These are phyloP conservation scores for Pythium phragmitis DNA, from an alignment of 352 stramenopile genomes.

Conservation along the genomic window DNA sequence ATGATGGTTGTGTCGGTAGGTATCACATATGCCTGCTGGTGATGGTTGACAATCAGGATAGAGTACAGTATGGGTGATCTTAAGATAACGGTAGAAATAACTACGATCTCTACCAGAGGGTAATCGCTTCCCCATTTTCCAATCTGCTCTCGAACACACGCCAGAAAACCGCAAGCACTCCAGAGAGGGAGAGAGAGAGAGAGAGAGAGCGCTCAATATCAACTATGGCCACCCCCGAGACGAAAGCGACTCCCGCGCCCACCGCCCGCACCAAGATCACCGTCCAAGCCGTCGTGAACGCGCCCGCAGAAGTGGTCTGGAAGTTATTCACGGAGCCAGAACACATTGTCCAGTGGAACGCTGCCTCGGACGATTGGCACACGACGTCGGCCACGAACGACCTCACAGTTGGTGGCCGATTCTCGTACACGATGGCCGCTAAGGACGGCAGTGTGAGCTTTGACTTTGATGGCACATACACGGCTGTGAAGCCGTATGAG, in stretches of 20 bases:
- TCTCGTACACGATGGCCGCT: constrained; percentile 20
- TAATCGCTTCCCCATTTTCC: not conserved
- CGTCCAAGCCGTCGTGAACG: constrained; percentile 10
- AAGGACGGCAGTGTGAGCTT: constrained; percentile 21
- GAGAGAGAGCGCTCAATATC: no score
- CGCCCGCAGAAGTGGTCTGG: constrained; percentile 11
- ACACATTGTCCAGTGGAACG: constrained; percentile 24
- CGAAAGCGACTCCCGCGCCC: not conserved
- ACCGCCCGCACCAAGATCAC: constrained; percentile 11
- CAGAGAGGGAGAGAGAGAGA: not conserved
- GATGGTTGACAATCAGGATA: not conserved
- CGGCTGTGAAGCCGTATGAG: not conserved
- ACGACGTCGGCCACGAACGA: constrained; percentile 18
- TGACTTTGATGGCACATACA: constrained; percentile 18
- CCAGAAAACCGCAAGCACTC: not conserved
- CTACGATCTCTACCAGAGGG: not conserved
- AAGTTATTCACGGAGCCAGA: constrained; percentile 10
- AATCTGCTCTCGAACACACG: not conserved
- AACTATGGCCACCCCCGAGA: not conserved
- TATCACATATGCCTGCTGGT: no score
- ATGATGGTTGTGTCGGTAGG: no score
- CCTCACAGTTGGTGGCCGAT: constrained; percentile 13
- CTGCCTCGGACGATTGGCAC: constrained; percentile 24
- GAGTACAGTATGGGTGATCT: not conserved
- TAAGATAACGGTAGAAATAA: not conserved